These are phyloP conservation scores for Tillandsia leiboldiana DNA, from an alignment of 176 grass and related monocot genomes.

Conservation along the genomic window DNA sequence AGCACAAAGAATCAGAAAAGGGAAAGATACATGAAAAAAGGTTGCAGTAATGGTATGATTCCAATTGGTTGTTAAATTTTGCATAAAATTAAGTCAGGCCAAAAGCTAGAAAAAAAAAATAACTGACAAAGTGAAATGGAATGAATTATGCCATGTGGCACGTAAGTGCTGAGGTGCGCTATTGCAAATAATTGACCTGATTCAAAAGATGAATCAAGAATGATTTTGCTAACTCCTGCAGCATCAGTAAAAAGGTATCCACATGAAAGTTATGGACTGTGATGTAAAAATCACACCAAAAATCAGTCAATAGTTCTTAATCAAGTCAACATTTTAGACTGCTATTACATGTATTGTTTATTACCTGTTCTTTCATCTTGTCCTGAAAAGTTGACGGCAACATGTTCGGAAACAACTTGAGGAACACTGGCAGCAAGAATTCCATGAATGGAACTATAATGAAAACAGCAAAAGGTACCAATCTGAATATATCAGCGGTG, in stretches of 20 bases:
- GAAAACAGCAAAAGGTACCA: slow-evolving; percentile 90
- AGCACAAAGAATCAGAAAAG: neutral
- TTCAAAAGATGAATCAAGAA: neutral
- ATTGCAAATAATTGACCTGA: neutral
- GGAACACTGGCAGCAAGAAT: slow-evolving; percentile 79
- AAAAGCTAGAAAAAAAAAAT: neutral
- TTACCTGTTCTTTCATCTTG: slow-evolving; percentile 91
- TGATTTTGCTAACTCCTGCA: neutral
- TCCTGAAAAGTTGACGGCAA: slow-evolving; percentile 92
- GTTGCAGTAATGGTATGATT: neutral
- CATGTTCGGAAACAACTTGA: slow-evolving; percentile 93
- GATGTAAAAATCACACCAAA: neutral
- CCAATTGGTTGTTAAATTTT: neutral
- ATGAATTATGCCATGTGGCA: neutral
- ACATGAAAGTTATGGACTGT: neutral
- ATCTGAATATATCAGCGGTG: slow-evolving; percentile 78
- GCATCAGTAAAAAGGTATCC: neutral
- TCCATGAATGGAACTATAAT: slow-evolving; percentile 96
- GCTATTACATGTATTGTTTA: neutral
- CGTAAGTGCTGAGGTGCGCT: neutral
- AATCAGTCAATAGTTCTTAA: neutral
- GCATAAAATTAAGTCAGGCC: neutral
- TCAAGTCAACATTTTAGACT: neutral
- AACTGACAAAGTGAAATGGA: neutral
- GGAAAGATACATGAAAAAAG: neutral